Percentiles rank a stretch among this genome's conserved stretches.
These are phyloP conservation scores for Podospora tetraspora DNA, from an alignment of 495 filamentous ascomycete species.

Conservation along the genomic window DNA sequence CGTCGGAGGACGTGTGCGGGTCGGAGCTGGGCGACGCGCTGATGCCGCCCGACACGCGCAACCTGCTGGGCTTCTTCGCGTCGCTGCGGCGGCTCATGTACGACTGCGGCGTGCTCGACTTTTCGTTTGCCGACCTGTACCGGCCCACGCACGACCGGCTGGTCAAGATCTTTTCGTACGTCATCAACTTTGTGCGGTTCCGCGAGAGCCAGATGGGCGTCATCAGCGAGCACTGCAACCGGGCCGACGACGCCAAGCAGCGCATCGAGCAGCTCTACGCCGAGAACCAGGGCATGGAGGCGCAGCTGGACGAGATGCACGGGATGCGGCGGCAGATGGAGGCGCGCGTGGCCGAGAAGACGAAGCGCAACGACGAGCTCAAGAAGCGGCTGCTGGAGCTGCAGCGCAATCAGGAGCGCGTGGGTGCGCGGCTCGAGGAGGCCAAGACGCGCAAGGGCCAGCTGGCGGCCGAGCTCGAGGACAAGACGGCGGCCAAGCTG, in stretches of 20 bases:
- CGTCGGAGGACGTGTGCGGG: conserved; percentile 77
- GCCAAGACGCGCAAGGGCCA: conserved; percentile 66
- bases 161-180: conserved; percentile 85
- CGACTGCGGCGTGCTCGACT: conserved; percentile 89
- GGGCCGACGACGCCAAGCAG: conserved; percentile 74
- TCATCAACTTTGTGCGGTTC: conserved; percentile 98
- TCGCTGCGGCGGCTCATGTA: conserved; percentile 68
- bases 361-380: conserved; percentile 75
- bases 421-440: conserved; percentile 70
- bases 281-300: conserved; percentile 83
- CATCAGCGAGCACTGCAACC: conserved; percentile 90
- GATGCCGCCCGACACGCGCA: conserved; percentile 78
- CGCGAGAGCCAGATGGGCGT: conserved; percentile 79
- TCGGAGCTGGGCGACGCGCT: conserved; percentile 66
- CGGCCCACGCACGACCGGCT: conserved; percentile 83
- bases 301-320: conserved; percentile 72
- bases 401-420: conserved; percentile 67
- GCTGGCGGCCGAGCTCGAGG: conserved; percentile 67
- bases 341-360: conserved; percentile 70
- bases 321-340: conserved; percentile 71
- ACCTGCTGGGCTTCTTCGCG: conserved; percentile 88
- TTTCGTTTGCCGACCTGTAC: conserved; percentile 83
- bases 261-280: conserved; percentile 79
- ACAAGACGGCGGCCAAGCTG: conserved; percentile 63
- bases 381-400: conserved; percentile 73